These are phyloP conservation scores for Nakaseomyces delphensis DNA, from an alignment of 1,139 yeast genomes.

Conservation along the genomic window DNA sequence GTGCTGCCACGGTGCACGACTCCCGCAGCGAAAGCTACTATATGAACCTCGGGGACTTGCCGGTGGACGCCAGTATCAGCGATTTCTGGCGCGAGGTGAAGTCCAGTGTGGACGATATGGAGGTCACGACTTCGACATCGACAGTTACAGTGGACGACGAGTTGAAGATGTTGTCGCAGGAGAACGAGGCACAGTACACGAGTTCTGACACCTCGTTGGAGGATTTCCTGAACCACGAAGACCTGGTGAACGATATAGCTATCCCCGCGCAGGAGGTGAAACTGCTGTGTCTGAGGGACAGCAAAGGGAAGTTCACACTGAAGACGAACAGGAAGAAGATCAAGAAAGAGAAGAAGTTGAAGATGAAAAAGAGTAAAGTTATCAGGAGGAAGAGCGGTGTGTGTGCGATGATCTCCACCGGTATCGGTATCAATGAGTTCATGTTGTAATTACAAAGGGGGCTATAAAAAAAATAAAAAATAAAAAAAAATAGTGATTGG, in stretches of 20 bases:
- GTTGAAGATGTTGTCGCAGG: slow-evolving; percentile 4
- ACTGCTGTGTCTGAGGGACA: slow-evolving; percentile 24
- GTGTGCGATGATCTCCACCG: slow-evolving; percentile 30
- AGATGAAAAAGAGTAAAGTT: slow-evolving; percentile 15
- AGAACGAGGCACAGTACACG: slow-evolving; percentile 4
- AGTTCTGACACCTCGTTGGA: slow-evolving; percentile 9
- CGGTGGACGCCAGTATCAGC: slow-evolving; percentile 11
- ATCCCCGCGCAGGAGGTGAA: slow-evolving; percentile 4
- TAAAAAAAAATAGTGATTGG: no score
- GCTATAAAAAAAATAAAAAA: not conserved
- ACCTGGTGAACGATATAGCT: slow-evolving; percentile 2
- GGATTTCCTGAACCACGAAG: slow-evolving; percentile 13
- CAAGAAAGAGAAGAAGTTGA: slow-evolving; percentile 14
- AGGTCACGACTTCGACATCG: not conserved
- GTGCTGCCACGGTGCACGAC: not conserved
- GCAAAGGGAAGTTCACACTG: slow-evolving; percentile 27
- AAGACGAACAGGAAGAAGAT: slow-evolving; percentile 17
- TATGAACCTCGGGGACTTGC: slow-evolving; percentile 3
- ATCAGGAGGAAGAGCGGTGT: slow-evolving; percentile 30
- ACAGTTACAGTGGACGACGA: slow-evolving; percentile 8
- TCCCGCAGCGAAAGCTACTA: no score
- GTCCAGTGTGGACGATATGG: slow-evolving; percentile 17
- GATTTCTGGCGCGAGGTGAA: slow-evolving; percentile 31
- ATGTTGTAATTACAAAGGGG: slow-evolving; percentile 21
- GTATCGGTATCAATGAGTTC: slow-evolving; percentile 29